Percentiles rank a stretch among this genome's conserved stretches.
Conservation (phyloP, 2,329 filamentous ascomycete species). For the Pseudocercospora fijiensis region DNA sequence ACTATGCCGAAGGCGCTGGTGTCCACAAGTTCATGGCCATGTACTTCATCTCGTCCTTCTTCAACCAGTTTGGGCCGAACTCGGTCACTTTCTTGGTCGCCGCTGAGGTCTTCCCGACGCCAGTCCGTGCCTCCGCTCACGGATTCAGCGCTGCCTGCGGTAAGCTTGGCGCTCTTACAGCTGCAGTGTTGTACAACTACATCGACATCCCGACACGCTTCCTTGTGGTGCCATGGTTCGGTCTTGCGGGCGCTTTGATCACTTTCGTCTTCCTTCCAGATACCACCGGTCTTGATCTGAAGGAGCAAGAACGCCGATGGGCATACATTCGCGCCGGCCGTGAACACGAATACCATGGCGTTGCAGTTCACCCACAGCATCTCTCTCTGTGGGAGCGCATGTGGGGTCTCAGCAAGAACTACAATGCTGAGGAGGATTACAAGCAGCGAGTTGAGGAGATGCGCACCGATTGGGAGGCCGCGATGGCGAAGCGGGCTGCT, state of each 20-base stretch:
- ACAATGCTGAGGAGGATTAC: constrained; percentile 80
- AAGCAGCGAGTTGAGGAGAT: constrained; percentile 78
- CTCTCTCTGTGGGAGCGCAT: constrained; percentile 84
- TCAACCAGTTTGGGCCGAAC: constrained; percentile 99
- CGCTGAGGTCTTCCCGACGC: constrained; percentile 93
- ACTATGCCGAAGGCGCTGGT: constrained; percentile 70
- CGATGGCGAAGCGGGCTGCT: constrained; percentile 53
- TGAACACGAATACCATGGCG: constrained; percentile 82
- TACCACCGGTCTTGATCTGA: constrained; percentile 91
- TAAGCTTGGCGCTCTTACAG: constrained; percentile 83
- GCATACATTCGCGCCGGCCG: constrained; percentile 76
- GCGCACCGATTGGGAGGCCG: constrained; percentile 56
- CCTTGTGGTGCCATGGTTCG: constrained; percentile 93
- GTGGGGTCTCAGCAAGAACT: constrained; percentile 73
- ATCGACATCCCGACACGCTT: constrained; percentile 83
- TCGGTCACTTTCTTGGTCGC: constrained; percentile 94
- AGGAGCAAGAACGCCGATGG: constrained; percentile 96
- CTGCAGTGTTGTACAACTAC: constrained; percentile 91
- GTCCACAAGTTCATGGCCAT: constrained; percentile 94
- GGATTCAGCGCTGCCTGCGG: constrained; percentile 90
- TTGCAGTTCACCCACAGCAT: constrained; percentile 87
- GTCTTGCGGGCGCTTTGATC: constrained; percentile 78
- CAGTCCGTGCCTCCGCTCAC: constrained; percentile 88
- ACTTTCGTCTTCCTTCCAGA: constrained; percentile 90
- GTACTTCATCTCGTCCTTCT: constrained; percentile 97